Base-by-base conservation (phyloP, 345 rosid species). In the Schrenkiella parvula region DNA sequence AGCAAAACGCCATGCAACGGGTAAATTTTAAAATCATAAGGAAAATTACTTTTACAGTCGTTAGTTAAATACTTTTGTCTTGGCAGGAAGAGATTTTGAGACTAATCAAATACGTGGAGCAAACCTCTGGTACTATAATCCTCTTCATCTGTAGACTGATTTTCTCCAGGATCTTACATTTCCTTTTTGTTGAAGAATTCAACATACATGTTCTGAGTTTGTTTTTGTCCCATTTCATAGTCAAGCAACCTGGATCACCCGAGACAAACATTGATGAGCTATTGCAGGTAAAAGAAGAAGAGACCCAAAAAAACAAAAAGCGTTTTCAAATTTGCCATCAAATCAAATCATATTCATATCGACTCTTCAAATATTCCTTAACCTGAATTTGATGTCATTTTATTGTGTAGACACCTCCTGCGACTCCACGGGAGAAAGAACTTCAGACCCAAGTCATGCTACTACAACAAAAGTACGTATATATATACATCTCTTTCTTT, bases 11-110 rank as follows among this genome's bases (percentile, higher is more conserved):
- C 64, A 42, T 77, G 74, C 99, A 95, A 74, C 82, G 93, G 87
- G 99, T 95, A 83, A 25, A 28, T 47, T 76, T 44, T 60, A 38
- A 34, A 50, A 37, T 31, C 25, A 55, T 12, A 17, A 9, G 11
- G 14, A 9, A 43, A 17, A 11, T 48, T 7, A 42, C 19, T 42
- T 63, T 59, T 53, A 44, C 23, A 29, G 17, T 39, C 18, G 9
- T 61, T 46, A 32, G 14, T 46, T 42, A 35, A 70, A 60, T 41
- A 35, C 5, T 21, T 15, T 50, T 50, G 48, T 81, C 56, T 68
- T 83, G 77, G 73, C 97, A 95, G 97, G 99, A 95, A 38, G 99
- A 95, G 84, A 84, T 95, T 72, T 58, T 91, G 73, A 87, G 86
- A 82, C 77, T 91, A 82, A 86, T 95, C 64, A 95, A 87, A 73